Conservation (phyloP, 495 filamentous ascomycete species). For the Neurospora pannonica region DNA sequence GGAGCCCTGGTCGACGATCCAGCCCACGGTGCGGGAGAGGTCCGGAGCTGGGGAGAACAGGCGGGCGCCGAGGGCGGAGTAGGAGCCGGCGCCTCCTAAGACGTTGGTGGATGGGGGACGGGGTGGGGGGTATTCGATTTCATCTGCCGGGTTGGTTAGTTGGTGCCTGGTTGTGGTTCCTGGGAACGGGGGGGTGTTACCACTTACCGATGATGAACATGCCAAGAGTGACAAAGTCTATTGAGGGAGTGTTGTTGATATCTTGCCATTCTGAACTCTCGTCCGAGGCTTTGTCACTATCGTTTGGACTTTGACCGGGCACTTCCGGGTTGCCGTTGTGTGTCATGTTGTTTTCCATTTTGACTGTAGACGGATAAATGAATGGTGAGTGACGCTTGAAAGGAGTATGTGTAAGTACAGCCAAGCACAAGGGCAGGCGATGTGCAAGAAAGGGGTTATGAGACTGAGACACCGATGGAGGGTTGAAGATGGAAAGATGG, state of each 20-base stretch:
- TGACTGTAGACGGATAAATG: background rate
- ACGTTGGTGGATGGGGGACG: conserved; percentile 57
- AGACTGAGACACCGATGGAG: background rate
- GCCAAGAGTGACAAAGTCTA: conserved; percentile 81
- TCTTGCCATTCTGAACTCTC: background rate
- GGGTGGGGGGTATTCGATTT: conserved; percentile 69
- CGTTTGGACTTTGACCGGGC: background rate
- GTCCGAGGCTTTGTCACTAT: background rate
- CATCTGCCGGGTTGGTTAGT: conserved; percentile 49
- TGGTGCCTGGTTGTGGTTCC: background rate
- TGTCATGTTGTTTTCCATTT: background rate
- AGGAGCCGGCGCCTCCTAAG: conserved; percentile 79
- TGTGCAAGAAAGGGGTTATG: background rate
- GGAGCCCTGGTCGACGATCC: conserved; percentile 81
- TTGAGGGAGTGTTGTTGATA: conserved; percentile 9
- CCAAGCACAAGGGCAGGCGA: background rate
- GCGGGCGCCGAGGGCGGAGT: conserved; percentile 78
- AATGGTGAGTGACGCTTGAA: background rate
- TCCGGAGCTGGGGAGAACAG: conserved; percentile 60
- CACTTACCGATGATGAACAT: conserved; percentile 90
- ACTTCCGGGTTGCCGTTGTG: background rate
- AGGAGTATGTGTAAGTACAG: background rate
- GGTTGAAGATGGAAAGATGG: background rate
- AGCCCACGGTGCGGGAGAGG: conserved; percentile 54
- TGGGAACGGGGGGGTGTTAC: background rate